These are phyloP conservation scores for Aspergillus arachidicola DNA, from an alignment of 2,329 filamentous ascomycete genomes.

Conservation along the genomic window DNA sequence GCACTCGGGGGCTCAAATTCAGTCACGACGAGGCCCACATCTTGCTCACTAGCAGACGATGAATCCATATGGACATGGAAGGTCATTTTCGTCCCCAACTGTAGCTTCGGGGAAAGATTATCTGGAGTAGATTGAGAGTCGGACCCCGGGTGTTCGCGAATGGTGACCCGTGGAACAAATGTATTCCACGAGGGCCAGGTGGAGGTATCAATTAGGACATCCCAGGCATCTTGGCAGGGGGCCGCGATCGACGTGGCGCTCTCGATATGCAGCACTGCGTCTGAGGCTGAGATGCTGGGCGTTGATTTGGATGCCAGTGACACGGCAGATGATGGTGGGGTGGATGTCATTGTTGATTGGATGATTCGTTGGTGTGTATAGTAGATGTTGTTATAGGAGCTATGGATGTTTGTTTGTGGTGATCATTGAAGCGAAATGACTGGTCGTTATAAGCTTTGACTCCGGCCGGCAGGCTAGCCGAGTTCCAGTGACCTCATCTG, in stretches of 20 bases:
- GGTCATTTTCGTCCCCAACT: constrained; percentile 46
- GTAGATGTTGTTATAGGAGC: background rate
- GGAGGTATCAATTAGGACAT: constrained; percentile 47
- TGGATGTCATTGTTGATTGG: background rate
- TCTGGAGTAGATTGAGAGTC: constrained; percentile 12
- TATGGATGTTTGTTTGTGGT: background rate
- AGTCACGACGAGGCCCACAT: constrained; percentile 33
- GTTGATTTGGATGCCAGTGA: constrained; percentile 16
- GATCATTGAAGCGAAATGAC: background rate
- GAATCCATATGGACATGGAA: constrained; percentile 48
- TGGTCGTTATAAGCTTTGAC: background rate
- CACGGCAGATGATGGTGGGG: constrained; percentile 5
- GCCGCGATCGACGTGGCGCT: constrained; percentile 44
- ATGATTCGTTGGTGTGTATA: background rate
- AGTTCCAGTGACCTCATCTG: background rate
- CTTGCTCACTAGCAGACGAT: constrained; percentile 27
- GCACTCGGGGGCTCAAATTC: constrained; percentile 34
- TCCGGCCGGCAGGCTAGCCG: background rate
- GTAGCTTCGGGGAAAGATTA: constrained; percentile 31
- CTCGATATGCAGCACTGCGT: constrained; percentile 34
- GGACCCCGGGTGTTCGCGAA: constrained; percentile 43
- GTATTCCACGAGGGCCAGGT: constrained; percentile 53
- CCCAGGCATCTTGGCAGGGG: constrained; percentile 46
- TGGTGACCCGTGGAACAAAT: constrained; percentile 49
- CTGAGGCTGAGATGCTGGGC: constrained; percentile 33